These are phyloP conservation scores for Podila horticola DNA, from an alignment of 192 early-diverging fungal species.

Conservation along the genomic window DNA sequence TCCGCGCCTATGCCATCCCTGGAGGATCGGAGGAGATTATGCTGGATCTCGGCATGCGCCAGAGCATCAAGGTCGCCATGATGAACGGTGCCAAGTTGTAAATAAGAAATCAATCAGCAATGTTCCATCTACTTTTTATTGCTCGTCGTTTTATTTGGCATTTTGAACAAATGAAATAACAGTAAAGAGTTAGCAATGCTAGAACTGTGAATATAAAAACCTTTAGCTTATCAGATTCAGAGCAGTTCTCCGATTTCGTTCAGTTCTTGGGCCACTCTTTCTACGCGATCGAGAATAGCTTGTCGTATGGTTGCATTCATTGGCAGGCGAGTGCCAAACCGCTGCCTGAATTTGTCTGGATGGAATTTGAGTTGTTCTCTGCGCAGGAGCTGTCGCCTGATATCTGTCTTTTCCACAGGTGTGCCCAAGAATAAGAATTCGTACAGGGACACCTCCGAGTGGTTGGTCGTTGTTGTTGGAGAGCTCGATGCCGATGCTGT, in stretches of 20 bases:
- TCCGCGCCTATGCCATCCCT: constrained; percentile 83
- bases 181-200: too few relatives aligned
- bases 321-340: constrained; percentile 22
- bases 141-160: neutral
- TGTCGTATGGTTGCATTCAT: too few relatives aligned
- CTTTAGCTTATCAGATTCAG: too few relatives aligned
- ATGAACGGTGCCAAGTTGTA: constrained; percentile 52
- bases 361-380: constrained; percentile 50
- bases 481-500: neutral
- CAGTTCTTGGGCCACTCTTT: too few relatives aligned
- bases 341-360: constrained; percentile 45
- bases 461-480: neutral
- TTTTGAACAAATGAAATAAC: too few relatives aligned
- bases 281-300: too few relatives aligned
- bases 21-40: constrained; percentile 93
- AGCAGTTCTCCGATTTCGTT: too few relatives aligned
- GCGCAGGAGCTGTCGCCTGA: constrained; percentile 24
- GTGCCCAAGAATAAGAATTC: constrained; percentile 41
- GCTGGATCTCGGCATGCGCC: constrained; percentile 86
- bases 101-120: neutral
- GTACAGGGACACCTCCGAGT: constrained; percentile 1
- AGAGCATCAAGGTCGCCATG: constrained; percentile 75
- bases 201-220: too few relatives aligned
- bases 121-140: neutral
- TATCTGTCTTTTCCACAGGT: constrained; percentile 5